Evolutionary conservation across 176 grass and related monocot species (phyloP).

Genomic region (Puccinellia tenuiflora): DNA sequence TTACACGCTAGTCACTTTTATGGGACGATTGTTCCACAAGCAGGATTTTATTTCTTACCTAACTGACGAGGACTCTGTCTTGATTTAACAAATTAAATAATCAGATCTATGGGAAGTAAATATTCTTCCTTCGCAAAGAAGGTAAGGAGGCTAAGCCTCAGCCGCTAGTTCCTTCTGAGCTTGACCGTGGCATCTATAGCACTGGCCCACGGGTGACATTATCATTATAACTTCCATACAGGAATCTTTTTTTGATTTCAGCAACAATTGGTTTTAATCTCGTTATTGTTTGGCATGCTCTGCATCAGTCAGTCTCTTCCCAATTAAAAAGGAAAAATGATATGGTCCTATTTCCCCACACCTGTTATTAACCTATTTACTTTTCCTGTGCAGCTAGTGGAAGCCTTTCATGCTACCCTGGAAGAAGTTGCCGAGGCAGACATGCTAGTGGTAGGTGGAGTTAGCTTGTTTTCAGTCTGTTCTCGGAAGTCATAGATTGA

Average conservation of each 20-base stretch:
- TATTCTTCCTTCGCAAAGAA: neutral
- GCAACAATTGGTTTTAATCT: neutral
- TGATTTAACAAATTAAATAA: neutral
- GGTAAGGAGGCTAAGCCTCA: neutral
- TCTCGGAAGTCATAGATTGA: neutral
- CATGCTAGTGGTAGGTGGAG: constrained; percentile 78
- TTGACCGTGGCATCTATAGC: neutral
- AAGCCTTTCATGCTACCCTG: constrained; percentile 95
- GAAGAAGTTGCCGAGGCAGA: constrained; percentile 98
- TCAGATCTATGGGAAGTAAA: neutral
- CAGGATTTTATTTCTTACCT: neutral
- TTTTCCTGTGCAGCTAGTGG: constrained; percentile 55
- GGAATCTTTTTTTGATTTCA: neutral
- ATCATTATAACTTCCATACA: neutral
- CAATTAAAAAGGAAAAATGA: neutral
- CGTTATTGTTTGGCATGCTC: neutral
- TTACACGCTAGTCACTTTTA: neutral
- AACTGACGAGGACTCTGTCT: neutral
- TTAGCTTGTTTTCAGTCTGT: constrained; percentile 6
- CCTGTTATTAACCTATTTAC: constrained; percentile 18
- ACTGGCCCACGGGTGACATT: neutral
- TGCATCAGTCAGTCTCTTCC: neutral
- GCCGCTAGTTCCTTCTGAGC: neutral
- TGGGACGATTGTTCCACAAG: neutral
- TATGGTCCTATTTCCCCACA: neutral